A percentile compares a stretch with the other conserved stretches of the same genome.
phyloP scores from a whole-genome alignment of 2,329 filamentous ascomycete genomes.

The Neophaeococcomyces mojaviensis region DNA sequence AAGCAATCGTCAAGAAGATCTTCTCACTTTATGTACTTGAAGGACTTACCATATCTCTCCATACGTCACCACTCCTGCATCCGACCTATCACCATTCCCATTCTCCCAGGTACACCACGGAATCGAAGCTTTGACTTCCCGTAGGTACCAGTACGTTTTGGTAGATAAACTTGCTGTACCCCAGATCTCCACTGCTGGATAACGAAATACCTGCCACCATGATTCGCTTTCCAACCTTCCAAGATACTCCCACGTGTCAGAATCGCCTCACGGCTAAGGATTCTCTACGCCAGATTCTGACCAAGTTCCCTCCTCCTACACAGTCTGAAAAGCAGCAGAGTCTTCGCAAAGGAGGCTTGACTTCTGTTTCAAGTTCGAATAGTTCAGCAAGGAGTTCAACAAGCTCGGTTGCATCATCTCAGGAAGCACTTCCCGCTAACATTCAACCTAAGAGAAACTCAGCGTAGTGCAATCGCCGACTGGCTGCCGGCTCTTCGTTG shows the following conservation, averaged over 20 bases:
- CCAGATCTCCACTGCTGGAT: slow-evolving; percentile 3
- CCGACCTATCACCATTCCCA: slow-evolving; percentile 2
- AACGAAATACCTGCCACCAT: not conserved
- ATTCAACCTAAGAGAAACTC: not conserved
- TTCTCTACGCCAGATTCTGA: slow-evolving; percentile 3
- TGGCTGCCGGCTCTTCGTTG: not conserved
- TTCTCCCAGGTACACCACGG: not conserved
- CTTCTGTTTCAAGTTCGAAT: not conserved
- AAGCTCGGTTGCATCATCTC: not conserved
- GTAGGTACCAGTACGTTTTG: not conserved
- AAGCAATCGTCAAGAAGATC: not conserved
- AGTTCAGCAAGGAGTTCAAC: slow-evolving; percentile 3
- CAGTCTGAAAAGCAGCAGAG: not conserved
- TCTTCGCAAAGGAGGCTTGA: not conserved
- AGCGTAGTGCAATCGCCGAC: not conserved
- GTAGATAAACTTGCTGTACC: not conserved
- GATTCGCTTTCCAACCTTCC: slow-evolving; percentile 11
- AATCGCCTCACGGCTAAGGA: slow-evolving; percentile 5
- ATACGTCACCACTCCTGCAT: slow-evolving; percentile 5
- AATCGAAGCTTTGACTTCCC: slow-evolving; percentile 1
- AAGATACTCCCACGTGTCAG: slow-evolving; percentile 4
- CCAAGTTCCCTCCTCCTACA: slow-evolving; percentile 4
- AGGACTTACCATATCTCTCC: not conserved
- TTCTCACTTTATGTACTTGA: not conserved
- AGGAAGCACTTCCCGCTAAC: not conserved